Base-by-base conservation (phyloP, 2,329 filamentous ascomycete genomes). In the Xylariales sp. region DNA sequence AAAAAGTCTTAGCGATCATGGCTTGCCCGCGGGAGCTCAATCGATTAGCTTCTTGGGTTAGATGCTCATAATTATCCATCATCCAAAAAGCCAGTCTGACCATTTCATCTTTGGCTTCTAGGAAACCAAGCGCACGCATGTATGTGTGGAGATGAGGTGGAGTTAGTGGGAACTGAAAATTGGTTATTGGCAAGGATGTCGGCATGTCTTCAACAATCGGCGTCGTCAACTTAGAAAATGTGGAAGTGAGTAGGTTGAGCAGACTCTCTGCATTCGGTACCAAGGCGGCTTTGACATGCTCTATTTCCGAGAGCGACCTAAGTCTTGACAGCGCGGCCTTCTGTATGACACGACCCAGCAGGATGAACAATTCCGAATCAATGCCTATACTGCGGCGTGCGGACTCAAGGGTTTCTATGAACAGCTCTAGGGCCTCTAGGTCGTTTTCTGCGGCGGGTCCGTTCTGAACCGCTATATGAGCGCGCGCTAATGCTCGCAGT, bases 41-140 rank as follows among this genome's bases (percentile, higher is more conserved):
- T 16, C 77, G 73, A 61, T 74, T 71, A 34, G 78, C 77, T 67
- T 80, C 77, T 8, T 75, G 62, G 62, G 82, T 78, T 23, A 81
- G 72, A 55, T 79, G 73, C 34, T 73, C 69, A 65, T 83, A 75
- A 60, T 88, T 78, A 30, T 78, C 71, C 0, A 86, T 78, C 71
- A 91, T 85, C 89, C 90, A 94, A 36, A 80, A 77, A 14, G 90
- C 78, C 5, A 90, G 78, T 3, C 80, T 80, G 5, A 85, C 82
- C 75, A 93, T 87, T 57, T 85, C 87, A 1, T 84, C 79, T 56
- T 83, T 82, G 70, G 93, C 88, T 43, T 85, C 85, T n/a, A 89
- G 77, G 60, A 86, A 84, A 0, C 87, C 90, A 28, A 93, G 80
- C 0, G 87, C 84, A 54, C 89, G 84, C 76, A 93, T 84, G 75